A percentile compares a stretch with the other conserved stretches of the same genome.
Conservation (phyloP, 352 stramenopile genomes). For the Phytophthora pini region DNA sequence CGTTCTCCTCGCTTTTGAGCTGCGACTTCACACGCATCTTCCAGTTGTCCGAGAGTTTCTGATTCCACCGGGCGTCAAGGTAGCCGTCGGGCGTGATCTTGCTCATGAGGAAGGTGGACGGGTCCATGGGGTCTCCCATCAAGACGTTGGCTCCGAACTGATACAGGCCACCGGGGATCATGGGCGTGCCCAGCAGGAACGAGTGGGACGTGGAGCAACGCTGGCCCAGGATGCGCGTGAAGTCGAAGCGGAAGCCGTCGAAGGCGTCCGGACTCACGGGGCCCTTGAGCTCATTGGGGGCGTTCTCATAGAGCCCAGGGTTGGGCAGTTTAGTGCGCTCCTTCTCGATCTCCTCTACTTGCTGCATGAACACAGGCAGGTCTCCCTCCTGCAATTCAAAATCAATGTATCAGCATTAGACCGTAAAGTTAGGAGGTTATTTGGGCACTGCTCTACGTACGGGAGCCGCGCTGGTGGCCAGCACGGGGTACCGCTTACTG, state of each 20-base stretch:
- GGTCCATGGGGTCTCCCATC: constrained; percentile 77
- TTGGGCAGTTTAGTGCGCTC: constrained; percentile 74
- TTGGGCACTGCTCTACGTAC: constrained; percentile 38
- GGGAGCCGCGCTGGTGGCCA: constrained; percentile 68
- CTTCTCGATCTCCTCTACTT: constrained; percentile 84
- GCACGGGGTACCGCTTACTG: constrained; percentile 55
- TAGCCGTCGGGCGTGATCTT: constrained; percentile 88
- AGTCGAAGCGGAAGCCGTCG: constrained; percentile 89
- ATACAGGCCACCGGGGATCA: constrained; percentile 87
- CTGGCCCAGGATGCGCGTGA: constrained; percentile 82
- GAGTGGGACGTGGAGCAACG: constrained; percentile 87
- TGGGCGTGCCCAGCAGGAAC: constrained; percentile 81
- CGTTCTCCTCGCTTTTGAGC: constrained; percentile 83
- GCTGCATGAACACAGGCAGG: constrained; percentile 81
- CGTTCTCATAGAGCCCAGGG: constrained; percentile 86
- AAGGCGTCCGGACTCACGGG: constrained; percentile 84
- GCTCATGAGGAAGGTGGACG: constrained; percentile 86
- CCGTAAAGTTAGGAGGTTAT: neutral
- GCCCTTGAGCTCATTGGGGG: constrained; percentile 83
- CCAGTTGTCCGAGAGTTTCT: constrained; percentile 71
- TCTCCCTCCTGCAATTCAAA: constrained; percentile 41
- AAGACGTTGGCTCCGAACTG: constrained; percentile 89
- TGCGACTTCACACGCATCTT: constrained; percentile 89
- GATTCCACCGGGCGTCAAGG: constrained; percentile 86
- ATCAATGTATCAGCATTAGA: constrained; percentile 7